Conservation (phyloP, 179 eudicot species). For the Heliamphora pulchella region DNA sequence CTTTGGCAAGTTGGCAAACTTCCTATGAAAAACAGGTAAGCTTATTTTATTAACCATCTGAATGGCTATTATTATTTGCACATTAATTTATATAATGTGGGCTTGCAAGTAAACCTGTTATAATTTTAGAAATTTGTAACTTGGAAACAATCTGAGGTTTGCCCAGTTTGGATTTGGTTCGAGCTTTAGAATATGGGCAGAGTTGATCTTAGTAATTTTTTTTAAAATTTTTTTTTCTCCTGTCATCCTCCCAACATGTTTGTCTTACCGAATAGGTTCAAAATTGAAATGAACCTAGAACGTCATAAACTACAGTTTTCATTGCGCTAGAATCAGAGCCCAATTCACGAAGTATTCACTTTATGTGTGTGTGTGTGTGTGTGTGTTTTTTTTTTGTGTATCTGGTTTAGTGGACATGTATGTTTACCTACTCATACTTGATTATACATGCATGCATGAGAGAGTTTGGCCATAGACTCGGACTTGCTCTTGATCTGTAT, state of each 20-base stretch:
- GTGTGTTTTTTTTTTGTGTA: neutral
- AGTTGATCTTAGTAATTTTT: neutral
- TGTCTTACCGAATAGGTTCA: neutral
- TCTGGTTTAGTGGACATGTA: neutral
- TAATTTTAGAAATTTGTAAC: neutral
- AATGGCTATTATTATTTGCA: neutral
- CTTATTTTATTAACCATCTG: neutral
- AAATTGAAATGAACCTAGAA: neutral
- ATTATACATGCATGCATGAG: neutral
- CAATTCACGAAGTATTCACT: neutral
- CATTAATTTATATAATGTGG: neutral
- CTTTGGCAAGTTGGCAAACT: conserved; percentile 30
- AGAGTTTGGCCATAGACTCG: neutral
- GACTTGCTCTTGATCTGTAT: conserved; percentile 9
- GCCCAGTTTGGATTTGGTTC: conserved; percentile 1
- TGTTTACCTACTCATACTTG: neutral
- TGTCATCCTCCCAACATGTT: neutral
- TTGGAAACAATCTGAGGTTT: conserved; percentile 1
- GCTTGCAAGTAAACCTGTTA: neutral
- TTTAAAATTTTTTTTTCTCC: no score
- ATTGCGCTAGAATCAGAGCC: neutral
- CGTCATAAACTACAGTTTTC: neutral
- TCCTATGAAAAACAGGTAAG: conserved; percentile 65
- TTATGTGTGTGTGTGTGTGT: neutral
- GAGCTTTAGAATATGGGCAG: conserved; percentile 1